Percentiles rank a stretch among this genome's conserved stretches.
Evolutionary conservation across 352 stramenopile species (phyloP).

Genomic region (Globisporangium radiosum): DNA sequence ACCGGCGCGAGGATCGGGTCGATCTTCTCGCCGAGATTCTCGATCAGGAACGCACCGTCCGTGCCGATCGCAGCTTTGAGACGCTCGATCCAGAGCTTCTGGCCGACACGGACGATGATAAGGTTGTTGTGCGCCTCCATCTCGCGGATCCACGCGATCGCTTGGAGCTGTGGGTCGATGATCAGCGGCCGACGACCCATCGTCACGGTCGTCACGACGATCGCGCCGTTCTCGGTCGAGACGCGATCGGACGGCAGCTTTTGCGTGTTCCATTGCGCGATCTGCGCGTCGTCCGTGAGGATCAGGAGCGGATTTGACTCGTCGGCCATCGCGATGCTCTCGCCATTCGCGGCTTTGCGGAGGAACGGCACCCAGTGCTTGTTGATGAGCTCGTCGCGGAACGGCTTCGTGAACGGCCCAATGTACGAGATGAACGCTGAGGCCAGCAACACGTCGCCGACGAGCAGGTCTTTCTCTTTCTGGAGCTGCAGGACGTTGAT

Average conservation of each 20-base stretch:
- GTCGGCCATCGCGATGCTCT: slow-evolving; percentile 89
- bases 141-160: slow-evolving; percentile 91
- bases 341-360: slow-evolving; percentile 74
- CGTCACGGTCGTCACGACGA: slow-evolving; percentile 88
- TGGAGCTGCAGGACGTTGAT: slow-evolving; percentile 91
- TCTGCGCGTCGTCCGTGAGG: slow-evolving; percentile 88
- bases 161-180: slow-evolving; percentile 92
- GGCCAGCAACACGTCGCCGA: slow-evolving; percentile 91
- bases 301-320: slow-evolving; percentile 87
- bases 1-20: slow-evolving; percentile 91
- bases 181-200: slow-evolving; percentile 90
- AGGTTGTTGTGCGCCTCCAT: slow-evolving; percentile 90
- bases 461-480: slow-evolving; percentile 88
- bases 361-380: slow-evolving; percentile 91
- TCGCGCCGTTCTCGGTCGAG: slow-evolving; percentile 92
- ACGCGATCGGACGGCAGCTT: slow-evolving; percentile 89
- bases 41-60: slow-evolving; percentile 90
- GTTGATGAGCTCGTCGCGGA: slow-evolving; percentile 91
- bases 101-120: slow-evolving; percentile 91
- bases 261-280: slow-evolving; percentile 93
- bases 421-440: slow-evolving; percentile 95
- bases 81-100: slow-evolving; percentile 93
- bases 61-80: slow-evolving; percentile 92
- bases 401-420: slow-evolving; percentile 93
- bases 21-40: slow-evolving; percentile 93